Percentiles rank a stretch among this genome's conserved stretches.
These are phyloP conservation scores for Apiospora hydei DNA, from an alignment of 2,329 filamentous ascomycete species.

Conservation along the genomic window DNA sequence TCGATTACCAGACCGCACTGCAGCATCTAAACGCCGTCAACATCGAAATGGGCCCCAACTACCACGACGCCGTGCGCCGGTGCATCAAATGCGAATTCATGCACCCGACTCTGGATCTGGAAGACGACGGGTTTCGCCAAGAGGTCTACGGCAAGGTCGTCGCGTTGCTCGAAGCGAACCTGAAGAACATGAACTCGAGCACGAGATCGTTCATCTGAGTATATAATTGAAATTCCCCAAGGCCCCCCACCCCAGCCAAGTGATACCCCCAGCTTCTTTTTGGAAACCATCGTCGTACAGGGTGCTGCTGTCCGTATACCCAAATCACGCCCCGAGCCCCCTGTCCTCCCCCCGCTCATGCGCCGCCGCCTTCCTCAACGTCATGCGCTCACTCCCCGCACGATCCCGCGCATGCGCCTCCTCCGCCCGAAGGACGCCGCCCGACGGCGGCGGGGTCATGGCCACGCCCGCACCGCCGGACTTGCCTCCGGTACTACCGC, in stretches of 20 bases:
- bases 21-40: background rate
- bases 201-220: background rate
- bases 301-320: background rate
- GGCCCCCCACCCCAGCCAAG: too few species aligned
- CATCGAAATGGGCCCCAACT: background rate
- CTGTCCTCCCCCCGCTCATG: background rate
- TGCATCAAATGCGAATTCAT: slow-evolving; percentile 4
- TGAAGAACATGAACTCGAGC: background rate
- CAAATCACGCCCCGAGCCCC: background rate
- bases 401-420: background rate
- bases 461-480: background rate
- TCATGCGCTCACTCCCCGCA: background rate
- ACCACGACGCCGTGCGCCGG: slow-evolving; percentile 1
- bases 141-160: background rate
- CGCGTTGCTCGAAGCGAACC: background rate
- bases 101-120: background rate
- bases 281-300: too few species aligned
- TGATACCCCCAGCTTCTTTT: too few species aligned
- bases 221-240: too few species aligned
- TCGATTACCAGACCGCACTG: background rate
- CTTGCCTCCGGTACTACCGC: background rate
- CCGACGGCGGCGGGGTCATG: background rate
- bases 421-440: background rate
- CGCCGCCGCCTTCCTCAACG: background rate
- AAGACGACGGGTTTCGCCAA: background rate